Conservation (phyloP, 495 filamentous ascomycete species). For the Hyphodiscus hymeniophilus region DNA sequence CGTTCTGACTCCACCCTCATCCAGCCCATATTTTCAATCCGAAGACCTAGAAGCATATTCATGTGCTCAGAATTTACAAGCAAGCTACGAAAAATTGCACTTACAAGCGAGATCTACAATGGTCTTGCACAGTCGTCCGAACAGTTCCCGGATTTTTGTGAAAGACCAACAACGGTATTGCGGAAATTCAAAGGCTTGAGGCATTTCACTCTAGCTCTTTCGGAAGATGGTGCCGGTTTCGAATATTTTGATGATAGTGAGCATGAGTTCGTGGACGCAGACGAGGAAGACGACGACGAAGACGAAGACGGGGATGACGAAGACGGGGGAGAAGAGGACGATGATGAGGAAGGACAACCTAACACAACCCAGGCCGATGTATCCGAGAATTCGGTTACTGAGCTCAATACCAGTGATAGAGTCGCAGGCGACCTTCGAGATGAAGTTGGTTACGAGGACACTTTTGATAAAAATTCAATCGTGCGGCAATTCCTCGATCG, state of each 20-base stretch:
- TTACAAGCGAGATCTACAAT: conserved; percentile 1
- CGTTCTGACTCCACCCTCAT: too few relatives aligned
- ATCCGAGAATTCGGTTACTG: too few relatives aligned
- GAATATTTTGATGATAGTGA: background rate
- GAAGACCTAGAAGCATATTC: background rate
- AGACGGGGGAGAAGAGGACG: too few relatives aligned
- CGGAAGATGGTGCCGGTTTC: conserved; percentile 1
- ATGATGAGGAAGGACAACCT: too few relatives aligned
- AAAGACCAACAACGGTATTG: background rate
- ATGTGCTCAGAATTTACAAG: background rate
- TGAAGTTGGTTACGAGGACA: too few relatives aligned
- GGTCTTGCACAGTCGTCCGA: background rate
- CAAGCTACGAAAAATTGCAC: background rate
- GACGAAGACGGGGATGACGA: background rate
- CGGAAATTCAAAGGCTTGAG: background rate
- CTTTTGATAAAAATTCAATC: background rate
- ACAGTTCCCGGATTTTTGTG: background rate
- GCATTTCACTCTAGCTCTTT: conserved; percentile 1
- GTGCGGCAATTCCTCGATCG: background rate
- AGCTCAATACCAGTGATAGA: too few relatives aligned
- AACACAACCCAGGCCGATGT: too few relatives aligned
- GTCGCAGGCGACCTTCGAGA: too few relatives aligned
- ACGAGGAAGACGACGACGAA: background rate
- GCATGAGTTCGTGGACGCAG: background rate
- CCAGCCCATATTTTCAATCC: conserved; percentile 3